phyloP scores from a whole-genome alignment of 176 grass and related monocot genomes.

The Triticum dicoccoides region DNA sequence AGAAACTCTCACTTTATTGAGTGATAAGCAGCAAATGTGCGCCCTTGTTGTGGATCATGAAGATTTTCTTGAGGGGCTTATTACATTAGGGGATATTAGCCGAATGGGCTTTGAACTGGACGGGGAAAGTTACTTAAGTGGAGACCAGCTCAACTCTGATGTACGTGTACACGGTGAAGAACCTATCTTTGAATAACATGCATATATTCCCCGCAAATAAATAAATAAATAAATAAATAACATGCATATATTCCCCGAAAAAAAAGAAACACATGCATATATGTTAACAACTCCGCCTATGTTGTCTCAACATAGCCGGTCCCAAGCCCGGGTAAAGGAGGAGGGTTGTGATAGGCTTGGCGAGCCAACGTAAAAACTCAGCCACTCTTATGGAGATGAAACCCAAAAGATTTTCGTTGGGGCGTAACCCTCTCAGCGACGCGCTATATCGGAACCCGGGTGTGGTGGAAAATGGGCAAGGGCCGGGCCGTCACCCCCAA shows the following conservation, averaged over 20 bases:
- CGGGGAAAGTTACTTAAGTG: constrained; percentile 23
- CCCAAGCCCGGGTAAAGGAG: too few relatives aligned
- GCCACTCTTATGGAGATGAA: too few relatives aligned
- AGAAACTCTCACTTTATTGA: constrained; percentile 60
- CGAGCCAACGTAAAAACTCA: too few relatives aligned
- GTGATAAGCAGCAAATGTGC: constrained; percentile 76
- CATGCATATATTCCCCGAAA: too few relatives aligned
- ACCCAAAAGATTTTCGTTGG: too few relatives aligned
- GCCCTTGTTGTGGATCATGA: constrained; percentile 78
- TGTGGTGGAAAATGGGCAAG: too few relatives aligned
- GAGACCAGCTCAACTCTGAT: constrained; percentile 43
- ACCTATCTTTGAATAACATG: constrained; percentile 3
- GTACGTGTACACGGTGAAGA: constrained; percentile 53
- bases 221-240: too few relatives aligned
- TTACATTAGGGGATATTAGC: constrained; percentile 84
- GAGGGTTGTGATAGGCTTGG: too few relatives aligned
- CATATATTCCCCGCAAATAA: neutral
- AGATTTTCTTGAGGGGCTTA: constrained; percentile 85
- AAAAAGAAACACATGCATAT: neutral
- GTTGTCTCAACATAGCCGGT: too few relatives aligned
- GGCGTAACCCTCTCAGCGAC: too few relatives aligned
- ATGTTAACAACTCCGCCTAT: neutral
- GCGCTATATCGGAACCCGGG: too few relatives aligned
- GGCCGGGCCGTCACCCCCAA: too few relatives aligned
- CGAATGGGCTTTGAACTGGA: constrained; percentile 53